Conservation (phyloP, 306 rosid genomes). For the Vicia faba region DNA sequence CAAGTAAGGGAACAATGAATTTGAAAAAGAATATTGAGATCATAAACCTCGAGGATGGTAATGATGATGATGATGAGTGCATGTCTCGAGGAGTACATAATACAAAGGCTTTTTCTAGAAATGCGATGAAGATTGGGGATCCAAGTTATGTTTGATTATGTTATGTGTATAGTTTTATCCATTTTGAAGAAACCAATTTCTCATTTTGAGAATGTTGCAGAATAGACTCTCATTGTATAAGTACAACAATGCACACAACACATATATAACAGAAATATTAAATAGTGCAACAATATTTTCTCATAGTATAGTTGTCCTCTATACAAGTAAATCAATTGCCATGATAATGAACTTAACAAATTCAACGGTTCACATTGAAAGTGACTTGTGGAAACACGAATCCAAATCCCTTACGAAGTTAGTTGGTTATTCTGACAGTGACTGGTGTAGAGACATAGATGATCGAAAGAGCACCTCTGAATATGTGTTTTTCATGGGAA, state of each 20-base stretch:
- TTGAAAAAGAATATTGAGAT: background rate
- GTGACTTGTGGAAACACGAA: background rate
- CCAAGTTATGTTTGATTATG: conserved; percentile 2
- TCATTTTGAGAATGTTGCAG: background rate
- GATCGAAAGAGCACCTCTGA: no score
- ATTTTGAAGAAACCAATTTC: background rate
- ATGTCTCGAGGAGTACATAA: background rate
- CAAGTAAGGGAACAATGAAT: conserved; percentile 6
- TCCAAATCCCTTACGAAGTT: no score
- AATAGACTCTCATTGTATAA: background rate
- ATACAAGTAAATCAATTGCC: background rate
- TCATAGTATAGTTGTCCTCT: background rate
- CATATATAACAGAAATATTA: background rate
- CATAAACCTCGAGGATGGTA: conserved; percentile 4
- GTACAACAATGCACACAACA: background rate
- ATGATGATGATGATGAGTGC: background rate
- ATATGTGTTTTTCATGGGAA: no score
- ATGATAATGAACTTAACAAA: background rate
- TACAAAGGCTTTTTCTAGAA: background rate
- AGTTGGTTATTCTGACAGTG: no score
- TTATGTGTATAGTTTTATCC: background rate
- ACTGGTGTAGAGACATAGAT: no score
- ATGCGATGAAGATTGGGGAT: background rate
- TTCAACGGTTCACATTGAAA: background rate
- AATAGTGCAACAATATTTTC: background rate